These are phyloP conservation scores for Suillus ampliporus DNA, from an alignment of 768 basidiomycete genomes.

Conservation along the genomic window DNA sequence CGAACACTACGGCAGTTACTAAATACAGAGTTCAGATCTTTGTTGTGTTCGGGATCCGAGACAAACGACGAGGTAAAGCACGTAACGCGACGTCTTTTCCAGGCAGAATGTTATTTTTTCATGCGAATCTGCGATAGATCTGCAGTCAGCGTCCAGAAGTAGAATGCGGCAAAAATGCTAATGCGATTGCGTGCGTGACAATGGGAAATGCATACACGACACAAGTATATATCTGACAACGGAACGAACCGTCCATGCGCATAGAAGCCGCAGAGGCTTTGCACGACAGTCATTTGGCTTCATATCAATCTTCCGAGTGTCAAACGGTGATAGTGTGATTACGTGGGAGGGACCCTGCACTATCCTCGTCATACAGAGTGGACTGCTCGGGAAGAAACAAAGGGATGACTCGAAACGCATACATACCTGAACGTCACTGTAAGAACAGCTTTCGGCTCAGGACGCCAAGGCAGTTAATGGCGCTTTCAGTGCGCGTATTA, in stretches of 20 bases:
- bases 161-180: not conserved
- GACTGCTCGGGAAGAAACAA: constrained; percentile 26
- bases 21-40: not conserved
- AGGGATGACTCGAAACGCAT: constrained; percentile 8
- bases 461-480: constrained; percentile 15
- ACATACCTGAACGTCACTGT: constrained; percentile 1
- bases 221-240: constrained; percentile 61
- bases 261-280: constrained; percentile 13
- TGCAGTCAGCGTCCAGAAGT: not conserved
- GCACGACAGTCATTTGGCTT: constrained; percentile 62
- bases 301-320: constrained; percentile 50
- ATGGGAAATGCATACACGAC: not conserved
- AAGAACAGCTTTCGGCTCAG: constrained; percentile 19
- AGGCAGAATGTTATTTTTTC: constrained; percentile 1
- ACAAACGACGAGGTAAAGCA: constrained; percentile 7
- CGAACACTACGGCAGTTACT: not conserved
- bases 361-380: constrained; percentile 39
- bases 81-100: constrained; percentile 7
- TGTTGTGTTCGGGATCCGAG: constrained; percentile 1
- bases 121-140: not conserved
- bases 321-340: constrained; percentile 46
- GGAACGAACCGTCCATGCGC: constrained; percentile 65
- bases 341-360: constrained; percentile 36
- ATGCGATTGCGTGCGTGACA: not conserved
- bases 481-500: constrained; percentile 29